Evolutionary conservation across 768 basidiomycete species (phyloP), one percentile per base, ranked within the genome.

Genomic region (Kwoniella newhampshirensis): DNA sequence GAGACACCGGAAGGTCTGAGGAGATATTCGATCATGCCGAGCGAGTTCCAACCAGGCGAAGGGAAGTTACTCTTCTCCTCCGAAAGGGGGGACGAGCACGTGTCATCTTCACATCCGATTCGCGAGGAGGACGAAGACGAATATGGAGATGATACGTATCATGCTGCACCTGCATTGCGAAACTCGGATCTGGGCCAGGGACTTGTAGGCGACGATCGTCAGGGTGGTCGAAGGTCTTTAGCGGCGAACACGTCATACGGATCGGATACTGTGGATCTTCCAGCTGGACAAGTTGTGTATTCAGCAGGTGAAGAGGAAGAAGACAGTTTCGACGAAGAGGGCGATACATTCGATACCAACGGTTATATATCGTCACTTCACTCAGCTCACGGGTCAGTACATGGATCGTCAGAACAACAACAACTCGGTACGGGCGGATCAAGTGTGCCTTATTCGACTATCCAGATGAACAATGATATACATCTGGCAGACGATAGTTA

Each of bases 1-100:
- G 56, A 61, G 9, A 73, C 71, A 2, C 73, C 73, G 12, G 67
- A 72, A 7, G 67, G 67, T 7, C 50, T 76, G 21, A 54, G 69
- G 6, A 57, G 68, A 49, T 74, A 73, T 35, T 63, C 63, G 1
- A 55, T 70, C 26, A 17, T 66, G 41, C 69, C 69, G 7, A 35
- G 30, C 2, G 68, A 55, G 21, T 4, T 58, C 11, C 41, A 59
- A 18, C 25, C 36, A 17, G 48, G 23, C 17, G 42, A 40, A 30
- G 58, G 62, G 8, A 44, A 39, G 25, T 36, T 59, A 28, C 32
- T 60, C 1, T 50, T 48, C 40, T 27, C 59, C 8, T 17, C 35
- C 13, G 21, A 43, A 20, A 44, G 11, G 35, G 27, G 21, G 49
- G 32, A 17, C 36, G 40, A 18, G 18, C 48, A 5, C 40, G 28